phyloP scores from a whole-genome alignment of 345 rosid species.

The Citrus inodora region DNA sequence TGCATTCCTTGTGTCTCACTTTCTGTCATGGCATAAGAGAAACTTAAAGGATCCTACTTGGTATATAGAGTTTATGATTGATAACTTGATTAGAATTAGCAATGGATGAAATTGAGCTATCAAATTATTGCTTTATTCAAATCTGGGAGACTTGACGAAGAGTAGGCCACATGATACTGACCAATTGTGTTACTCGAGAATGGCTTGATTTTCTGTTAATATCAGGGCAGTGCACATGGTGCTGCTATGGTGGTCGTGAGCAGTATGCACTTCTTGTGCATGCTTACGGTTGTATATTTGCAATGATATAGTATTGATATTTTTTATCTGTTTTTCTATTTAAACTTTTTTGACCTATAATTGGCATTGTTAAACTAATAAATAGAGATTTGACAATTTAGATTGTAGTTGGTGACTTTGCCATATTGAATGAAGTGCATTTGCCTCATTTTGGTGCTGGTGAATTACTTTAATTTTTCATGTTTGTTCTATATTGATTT shows the following conservation, averaged over 20 bases:
- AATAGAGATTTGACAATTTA: background rate
- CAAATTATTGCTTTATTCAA: background rate
- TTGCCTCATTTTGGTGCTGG: background rate
- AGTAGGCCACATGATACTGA: background rate
- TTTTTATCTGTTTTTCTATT: background rate
- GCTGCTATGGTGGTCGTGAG: background rate
- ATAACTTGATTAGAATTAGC: background rate
- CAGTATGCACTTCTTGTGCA: background rate
- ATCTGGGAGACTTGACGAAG: background rate
- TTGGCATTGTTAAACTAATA: background rate
- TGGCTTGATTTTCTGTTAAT: background rate
- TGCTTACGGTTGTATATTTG: background rate
- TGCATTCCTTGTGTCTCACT: background rate
- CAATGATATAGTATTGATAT: background rate
- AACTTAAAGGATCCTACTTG: background rate
- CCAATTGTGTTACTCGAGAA: background rate
- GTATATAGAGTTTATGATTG: background rate
- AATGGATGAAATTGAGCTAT: background rate
- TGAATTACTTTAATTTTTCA: background rate
- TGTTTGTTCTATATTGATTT: background rate
- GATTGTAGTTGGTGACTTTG: background rate
- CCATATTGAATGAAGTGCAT: background rate
- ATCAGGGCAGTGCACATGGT: background rate
- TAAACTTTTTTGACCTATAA: background rate
- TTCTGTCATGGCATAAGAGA: background rate